Conservation (phyloP, 768 basidiomycete genomes). For the Ephemerocybe angulata region DNA sequence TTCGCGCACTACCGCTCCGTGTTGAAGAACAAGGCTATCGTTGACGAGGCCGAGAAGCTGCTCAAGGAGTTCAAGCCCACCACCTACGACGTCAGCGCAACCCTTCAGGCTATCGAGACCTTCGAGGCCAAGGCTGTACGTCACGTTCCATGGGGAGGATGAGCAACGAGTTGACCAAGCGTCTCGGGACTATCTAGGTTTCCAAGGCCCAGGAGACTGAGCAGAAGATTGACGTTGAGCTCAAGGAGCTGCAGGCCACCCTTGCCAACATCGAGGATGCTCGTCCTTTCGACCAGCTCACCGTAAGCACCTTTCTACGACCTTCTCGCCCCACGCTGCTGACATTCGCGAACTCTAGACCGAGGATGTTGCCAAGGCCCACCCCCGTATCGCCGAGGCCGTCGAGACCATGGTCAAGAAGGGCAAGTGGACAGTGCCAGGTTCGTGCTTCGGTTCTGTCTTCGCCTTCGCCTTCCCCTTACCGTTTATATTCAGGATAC, state of each 20-base stretch:
- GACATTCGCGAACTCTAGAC: slow-evolving; percentile 41
- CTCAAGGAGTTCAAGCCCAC: slow-evolving; percentile 89
- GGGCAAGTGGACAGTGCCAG: slow-evolving; percentile 98
- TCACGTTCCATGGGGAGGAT: slow-evolving; percentile 8
- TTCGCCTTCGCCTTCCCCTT: background rate
- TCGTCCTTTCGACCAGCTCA: slow-evolving; percentile 95
- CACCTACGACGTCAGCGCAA: slow-evolving; percentile 84
- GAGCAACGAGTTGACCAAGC: background rate
- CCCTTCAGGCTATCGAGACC: slow-evolving; percentile 92
- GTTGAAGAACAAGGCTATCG: slow-evolving; percentile 88
- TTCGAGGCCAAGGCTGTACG: slow-evolving; percentile 93
- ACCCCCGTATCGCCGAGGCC: slow-evolving; percentile 86
- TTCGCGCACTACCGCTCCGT: slow-evolving; percentile 87
- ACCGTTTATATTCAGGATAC: slow-evolving; percentile 50
- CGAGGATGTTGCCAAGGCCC: slow-evolving; percentile 86
- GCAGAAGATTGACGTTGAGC: slow-evolving; percentile 84
- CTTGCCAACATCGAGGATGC: slow-evolving; percentile 97
- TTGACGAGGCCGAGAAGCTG: slow-evolving; percentile 90
- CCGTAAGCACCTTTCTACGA: slow-evolving; percentile 56
- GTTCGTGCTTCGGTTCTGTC: slow-evolving; percentile 35
- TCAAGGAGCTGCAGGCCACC: slow-evolving; percentile 87
- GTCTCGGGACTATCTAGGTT: slow-evolving; percentile 47
- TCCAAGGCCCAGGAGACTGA: slow-evolving; percentile 87
- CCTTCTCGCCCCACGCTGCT: slow-evolving; percentile 1
- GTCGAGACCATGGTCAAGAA: slow-evolving; percentile 96